Evolutionary conservation across 345 rosid genomes (phyloP).

Genomic region (Ailanthus altissimus): DNA sequence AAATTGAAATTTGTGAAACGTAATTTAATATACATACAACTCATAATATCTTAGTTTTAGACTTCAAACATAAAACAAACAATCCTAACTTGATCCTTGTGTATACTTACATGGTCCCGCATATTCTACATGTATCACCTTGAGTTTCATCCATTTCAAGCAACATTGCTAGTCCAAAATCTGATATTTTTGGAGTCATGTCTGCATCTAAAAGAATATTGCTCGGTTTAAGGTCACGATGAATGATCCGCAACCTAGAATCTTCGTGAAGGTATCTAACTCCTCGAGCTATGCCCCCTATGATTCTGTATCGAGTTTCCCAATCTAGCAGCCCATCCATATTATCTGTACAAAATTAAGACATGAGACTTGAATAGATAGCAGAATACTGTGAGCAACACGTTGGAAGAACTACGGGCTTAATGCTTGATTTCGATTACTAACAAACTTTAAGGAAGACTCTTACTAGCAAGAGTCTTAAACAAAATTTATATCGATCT

Average conservation of each 20-base stretch:
- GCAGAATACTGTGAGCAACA: too few species aligned
- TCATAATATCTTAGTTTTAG: background rate
- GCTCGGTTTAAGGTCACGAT: constrained; percentile 17
- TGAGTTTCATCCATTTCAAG: constrained; percentile 9
- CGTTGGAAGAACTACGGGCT: too few species aligned
- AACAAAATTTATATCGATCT: too few species aligned
- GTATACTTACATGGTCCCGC: background rate
- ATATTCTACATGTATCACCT: constrained; percentile 6
- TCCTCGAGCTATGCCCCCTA: constrained; percentile 10
- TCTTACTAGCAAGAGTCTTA: too few species aligned
- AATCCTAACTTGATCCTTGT: too few species aligned
- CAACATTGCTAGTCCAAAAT: constrained; percentile 15
- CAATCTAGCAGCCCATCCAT: too few species aligned
- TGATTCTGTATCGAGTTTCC: constrained; percentile 20
- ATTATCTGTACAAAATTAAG: background rate
- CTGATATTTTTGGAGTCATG: constrained; percentile 15
- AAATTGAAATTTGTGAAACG: background rate
- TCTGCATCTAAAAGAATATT: constrained; percentile 2
- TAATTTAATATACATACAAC: too few species aligned
- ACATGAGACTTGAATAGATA: background rate
- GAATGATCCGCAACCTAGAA: constrained; percentile 16
- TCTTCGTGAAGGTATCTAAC: constrained; percentile 16
- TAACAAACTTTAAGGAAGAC: too few species aligned
- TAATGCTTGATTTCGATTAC: too few species aligned
- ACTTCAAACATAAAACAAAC: background rate